These are phyloP conservation scores for Coemansia sp. DNA, from an alignment of 192 early-diverging fungal genomes.

Conservation along the genomic window DNA sequence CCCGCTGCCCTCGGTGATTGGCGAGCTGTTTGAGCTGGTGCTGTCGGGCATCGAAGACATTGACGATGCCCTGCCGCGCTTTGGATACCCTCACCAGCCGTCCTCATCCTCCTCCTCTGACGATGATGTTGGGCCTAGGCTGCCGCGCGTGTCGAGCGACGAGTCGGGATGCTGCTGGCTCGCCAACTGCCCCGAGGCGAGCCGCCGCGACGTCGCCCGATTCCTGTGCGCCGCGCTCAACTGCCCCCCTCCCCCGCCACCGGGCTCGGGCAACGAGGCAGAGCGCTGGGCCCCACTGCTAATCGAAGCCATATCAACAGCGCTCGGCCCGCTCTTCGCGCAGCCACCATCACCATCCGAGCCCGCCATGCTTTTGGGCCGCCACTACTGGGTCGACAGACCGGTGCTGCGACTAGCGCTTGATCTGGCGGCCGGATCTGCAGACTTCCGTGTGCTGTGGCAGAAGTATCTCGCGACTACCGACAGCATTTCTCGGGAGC, in stretches of 20 bases:
- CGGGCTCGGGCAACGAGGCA: background rate
- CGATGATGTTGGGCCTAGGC: background rate
- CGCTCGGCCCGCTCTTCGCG: background rate
- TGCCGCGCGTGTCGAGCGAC: slow-evolving; percentile 37
- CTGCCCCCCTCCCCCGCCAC: background rate
- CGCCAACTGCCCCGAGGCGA: slow-evolving; percentile 10
- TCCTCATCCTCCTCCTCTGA: too few relatives aligned
- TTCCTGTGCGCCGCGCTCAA: slow-evolving; percentile 15
- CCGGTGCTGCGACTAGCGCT: slow-evolving; percentile 3
- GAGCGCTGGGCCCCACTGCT: slow-evolving; percentile 5
- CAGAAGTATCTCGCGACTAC: background rate
- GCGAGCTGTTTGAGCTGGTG: slow-evolving; percentile 27
- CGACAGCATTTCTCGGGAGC: background rate
- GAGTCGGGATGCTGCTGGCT: slow-evolving; percentile 46
- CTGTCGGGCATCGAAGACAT: slow-evolving; percentile 40
- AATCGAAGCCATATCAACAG: background rate
- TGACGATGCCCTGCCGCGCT: slow-evolving; percentile 24
- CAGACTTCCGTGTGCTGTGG: background rate
- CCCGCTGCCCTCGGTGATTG: slow-evolving; percentile 5
- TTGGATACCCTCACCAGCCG: background rate
- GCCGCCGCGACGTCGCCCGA: slow-evolving; percentile 3
- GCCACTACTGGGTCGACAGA: slow-evolving; percentile 23
- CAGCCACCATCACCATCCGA: background rate
- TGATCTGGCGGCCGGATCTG: background rate
- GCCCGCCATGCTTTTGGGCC: background rate